phyloP scores from a whole-genome alignment of 768 basidiomycete species.

The Tulasnella sp. region DNA sequence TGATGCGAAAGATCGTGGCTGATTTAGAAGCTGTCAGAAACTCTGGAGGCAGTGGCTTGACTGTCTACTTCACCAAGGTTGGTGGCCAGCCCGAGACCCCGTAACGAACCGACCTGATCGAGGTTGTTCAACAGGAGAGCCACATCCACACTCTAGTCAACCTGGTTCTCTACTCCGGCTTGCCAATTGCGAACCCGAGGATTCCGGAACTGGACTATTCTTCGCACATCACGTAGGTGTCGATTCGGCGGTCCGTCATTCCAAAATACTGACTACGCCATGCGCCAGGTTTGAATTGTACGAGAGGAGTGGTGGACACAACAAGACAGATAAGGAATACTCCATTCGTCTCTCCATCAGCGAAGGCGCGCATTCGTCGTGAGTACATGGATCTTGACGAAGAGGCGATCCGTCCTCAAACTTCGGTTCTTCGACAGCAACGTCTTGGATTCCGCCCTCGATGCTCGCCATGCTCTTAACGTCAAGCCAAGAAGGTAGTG shows the following conservation, averaged over 20 bases:
- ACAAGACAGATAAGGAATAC: constrained; percentile 92
- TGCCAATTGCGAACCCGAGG: constrained; percentile 91
- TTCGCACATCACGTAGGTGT: constrained; percentile 17
- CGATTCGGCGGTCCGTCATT: neutral
- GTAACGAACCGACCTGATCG: neutral
- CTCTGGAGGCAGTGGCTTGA: constrained; percentile 72
- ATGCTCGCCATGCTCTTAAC: constrained; percentile 92
- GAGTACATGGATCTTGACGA: neutral
- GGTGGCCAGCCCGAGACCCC: neutral
- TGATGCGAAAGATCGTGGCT: constrained; percentile 88
- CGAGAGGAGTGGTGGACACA: constrained; percentile 81
- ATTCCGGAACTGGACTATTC: constrained; percentile 97
- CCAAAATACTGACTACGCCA: constrained; percentile 3
- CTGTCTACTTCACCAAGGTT: constrained; percentile 88
- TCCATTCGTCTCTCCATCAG: constrained; percentile 89
- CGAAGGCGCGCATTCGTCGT: constrained; percentile 92
- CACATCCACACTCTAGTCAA: constrained; percentile 94
- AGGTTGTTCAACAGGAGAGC: constrained; percentile 51
- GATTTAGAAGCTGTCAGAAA: constrained; percentile 88
- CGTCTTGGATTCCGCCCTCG: constrained; percentile 90
- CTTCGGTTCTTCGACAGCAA: constrained; percentile 46
- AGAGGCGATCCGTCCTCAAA: neutral
- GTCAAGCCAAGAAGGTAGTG: constrained; percentile 82
- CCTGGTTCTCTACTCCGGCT: constrained; percentile 83
- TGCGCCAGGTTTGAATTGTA: constrained; percentile 73